These are phyloP conservation scores for Elsinoe ampelina DNA, from an alignment of 2,329 filamentous ascomycete species.

Conservation along the genomic window DNA sequence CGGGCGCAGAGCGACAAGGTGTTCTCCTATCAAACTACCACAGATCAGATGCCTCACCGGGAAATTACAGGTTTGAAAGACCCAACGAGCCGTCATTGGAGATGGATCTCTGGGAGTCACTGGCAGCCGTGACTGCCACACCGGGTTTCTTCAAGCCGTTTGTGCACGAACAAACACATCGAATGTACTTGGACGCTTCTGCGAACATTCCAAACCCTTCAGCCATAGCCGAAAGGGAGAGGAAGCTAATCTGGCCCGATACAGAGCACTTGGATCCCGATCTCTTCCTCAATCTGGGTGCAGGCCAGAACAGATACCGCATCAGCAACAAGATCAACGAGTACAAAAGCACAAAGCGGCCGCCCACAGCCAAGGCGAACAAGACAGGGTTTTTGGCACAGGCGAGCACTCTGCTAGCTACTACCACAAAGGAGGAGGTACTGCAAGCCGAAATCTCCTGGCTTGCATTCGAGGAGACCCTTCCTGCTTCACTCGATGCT, in stretches of 20 bases:
- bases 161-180: slow-evolving; percentile 38
- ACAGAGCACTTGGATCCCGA: slow-evolving; percentile 23
- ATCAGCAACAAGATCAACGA: slow-evolving; percentile 5
- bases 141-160: slow-evolving; percentile 45
- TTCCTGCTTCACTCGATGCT: slow-evolving; percentile 21
- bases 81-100: slow-evolving; percentile 32
- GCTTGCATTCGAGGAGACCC: slow-evolving; percentile 26
- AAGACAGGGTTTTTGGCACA: slow-evolving; percentile 4
- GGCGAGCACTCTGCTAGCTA: not conserved
- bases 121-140: slow-evolving; percentile 42
- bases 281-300: slow-evolving; percentile 28
- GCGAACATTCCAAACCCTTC: slow-evolving; percentile 45
- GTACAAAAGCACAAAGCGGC: not conserved
- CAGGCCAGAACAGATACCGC: slow-evolving; percentile 25
- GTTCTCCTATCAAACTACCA: slow-evolving; percentile 41
- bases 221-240: slow-evolving; percentile 40
- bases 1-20: slow-evolving; percentile 30
- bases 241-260: slow-evolving; percentile 28
- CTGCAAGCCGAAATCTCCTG: slow-evolving; percentile 30
- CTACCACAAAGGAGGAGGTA: slow-evolving; percentile 22
- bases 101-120: slow-evolving; percentile 43
- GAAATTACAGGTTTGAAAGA: slow-evolving; percentile 32
- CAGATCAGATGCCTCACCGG: slow-evolving; percentile 23
- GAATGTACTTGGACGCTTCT: slow-evolving; percentile 42
- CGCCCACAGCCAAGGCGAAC: not conserved